These are phyloP conservation scores for Fagopyrum tataricum DNA, from an alignment of 148 eudicot genomes.

Conservation along the genomic window DNA sequence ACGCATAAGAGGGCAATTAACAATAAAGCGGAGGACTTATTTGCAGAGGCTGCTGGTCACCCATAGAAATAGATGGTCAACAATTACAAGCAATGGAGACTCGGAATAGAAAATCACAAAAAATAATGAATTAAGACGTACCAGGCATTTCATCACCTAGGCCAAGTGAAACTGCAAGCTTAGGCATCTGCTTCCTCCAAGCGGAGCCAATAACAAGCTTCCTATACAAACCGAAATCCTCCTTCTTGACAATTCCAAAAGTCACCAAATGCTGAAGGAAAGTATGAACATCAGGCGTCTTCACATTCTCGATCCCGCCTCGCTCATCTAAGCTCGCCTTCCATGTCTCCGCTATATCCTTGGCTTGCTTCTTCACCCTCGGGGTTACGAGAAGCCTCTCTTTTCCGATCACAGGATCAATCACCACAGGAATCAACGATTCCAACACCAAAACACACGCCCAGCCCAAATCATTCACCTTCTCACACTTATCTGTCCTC, in stretches of 20 bases:
- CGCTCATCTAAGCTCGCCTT: slow-evolving; percentile 78
- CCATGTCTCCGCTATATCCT: slow-evolving; percentile 88
- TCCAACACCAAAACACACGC: slow-evolving; percentile 87
- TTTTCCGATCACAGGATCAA: slow-evolving; percentile 77
- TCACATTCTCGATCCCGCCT: slow-evolving; percentile 91
- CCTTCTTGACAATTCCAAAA: slow-evolving; percentile 82
- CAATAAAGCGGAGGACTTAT: neutral
- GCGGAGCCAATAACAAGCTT: slow-evolving; percentile 95
- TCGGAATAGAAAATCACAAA: neutral
- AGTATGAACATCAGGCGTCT: slow-evolving; percentile 92
- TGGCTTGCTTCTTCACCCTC: slow-evolving; percentile 47
- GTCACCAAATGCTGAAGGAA: slow-evolving; percentile 91
- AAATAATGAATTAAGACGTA: slow-evolving; percentile 15
- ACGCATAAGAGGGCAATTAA: neutral
- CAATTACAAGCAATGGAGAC: neutral
- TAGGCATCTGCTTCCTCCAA: slow-evolving; percentile 99
- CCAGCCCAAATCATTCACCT: slow-evolving; percentile 80
- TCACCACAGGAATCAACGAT: slow-evolving; percentile 62
- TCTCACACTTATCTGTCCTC: slow-evolving; percentile 41
- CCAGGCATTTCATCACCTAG: slow-evolving; percentile 90
- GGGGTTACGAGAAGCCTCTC: slow-evolving; percentile 84
- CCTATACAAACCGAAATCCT: slow-evolving; percentile 70
- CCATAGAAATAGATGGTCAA: too few relatives aligned
- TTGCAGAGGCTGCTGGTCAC: neutral
- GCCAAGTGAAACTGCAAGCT: slow-evolving; percentile 91